A percentile compares a stretch with the other conserved stretches of the same genome.
phyloP scores from a whole-genome alignment of 371 early-diverging fungal genomes.

The Choanephora cucurbitarum region DNA sequence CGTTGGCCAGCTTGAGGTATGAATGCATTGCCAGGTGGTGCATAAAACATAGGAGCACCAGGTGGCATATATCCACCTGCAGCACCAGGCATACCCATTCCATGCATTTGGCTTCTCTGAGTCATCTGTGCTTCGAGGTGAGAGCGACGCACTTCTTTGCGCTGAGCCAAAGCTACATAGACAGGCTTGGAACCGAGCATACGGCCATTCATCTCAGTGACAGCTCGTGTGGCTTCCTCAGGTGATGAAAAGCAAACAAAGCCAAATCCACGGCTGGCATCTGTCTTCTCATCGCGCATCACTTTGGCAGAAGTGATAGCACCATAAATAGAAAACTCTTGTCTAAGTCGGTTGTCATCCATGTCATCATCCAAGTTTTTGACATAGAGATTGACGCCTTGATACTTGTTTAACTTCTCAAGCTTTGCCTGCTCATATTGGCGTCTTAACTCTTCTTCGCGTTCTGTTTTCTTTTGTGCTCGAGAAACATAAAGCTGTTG shows the following conservation, averaged over 20 bases:
- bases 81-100: constrained; percentile 28
- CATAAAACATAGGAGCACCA: constrained; percentile 48
- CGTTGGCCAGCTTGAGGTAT: constrained; percentile 63
- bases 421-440: constrained; percentile 83
- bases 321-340: constrained; percentile 87
- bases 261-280: constrained; percentile 67
- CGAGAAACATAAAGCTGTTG: constrained; percentile 88
- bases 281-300: constrained; percentile 83
- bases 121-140: constrained; percentile 84
- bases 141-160: constrained; percentile 81
- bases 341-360: constrained; percentile 82
- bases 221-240: constrained; percentile 77
- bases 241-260: constrained; percentile 79
- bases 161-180: constrained; percentile 91
- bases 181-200: constrained; percentile 85
- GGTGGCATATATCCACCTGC: constrained; percentile 35
- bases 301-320: constrained; percentile 88
- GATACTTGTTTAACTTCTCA: constrained; percentile 88
- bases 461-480: constrained; percentile 94
- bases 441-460: constrained; percentile 84
- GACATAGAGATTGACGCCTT: constrained; percentile 90
- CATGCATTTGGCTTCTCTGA: constrained; percentile 70
- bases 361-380: constrained; percentile 91
- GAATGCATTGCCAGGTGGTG: constrained; percentile 57
- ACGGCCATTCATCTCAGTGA: constrained; percentile 80